These are phyloP conservation scores for Pistacia vera DNA, from an alignment of 345 rosid species.

Conservation along the genomic window DNA sequence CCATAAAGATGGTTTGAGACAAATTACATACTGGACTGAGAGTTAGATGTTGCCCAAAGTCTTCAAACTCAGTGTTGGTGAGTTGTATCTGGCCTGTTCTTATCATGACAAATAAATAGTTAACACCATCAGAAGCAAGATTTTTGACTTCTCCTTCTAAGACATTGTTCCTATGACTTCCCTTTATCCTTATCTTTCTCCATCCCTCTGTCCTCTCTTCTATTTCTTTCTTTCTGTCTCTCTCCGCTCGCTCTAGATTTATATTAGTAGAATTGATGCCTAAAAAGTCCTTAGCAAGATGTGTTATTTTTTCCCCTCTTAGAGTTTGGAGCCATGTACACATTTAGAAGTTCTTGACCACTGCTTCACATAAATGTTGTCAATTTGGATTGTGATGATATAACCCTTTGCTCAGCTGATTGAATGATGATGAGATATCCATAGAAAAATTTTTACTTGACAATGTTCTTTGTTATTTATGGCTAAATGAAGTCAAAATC, in stretches of 20 bases:
- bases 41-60: background rate
- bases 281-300: background rate
- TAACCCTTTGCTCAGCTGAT: background rate
- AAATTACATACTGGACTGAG: background rate
- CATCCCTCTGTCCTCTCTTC: no score
- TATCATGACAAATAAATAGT: background rate
- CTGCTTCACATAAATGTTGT: background rate
- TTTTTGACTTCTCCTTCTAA: background rate
- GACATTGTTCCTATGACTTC: background rate
- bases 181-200: no score
- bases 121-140: background rate
- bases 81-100: background rate
- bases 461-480: background rate
- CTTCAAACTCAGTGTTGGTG: background rate
- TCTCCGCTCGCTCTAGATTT: background rate
- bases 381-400: background rate
- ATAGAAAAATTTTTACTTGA: background rate
- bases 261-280: no score
- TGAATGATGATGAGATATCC: background rate
- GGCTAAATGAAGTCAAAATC: conserved; percentile 15
- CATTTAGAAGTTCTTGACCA: background rate
- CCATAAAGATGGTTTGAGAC: background rate
- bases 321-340: background rate
- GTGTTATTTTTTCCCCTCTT: background rate
- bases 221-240: background rate